phyloP scores from a whole-genome alignment of 2,329 filamentous ascomycete species.

The Dactylonectria estremocensis region DNA sequence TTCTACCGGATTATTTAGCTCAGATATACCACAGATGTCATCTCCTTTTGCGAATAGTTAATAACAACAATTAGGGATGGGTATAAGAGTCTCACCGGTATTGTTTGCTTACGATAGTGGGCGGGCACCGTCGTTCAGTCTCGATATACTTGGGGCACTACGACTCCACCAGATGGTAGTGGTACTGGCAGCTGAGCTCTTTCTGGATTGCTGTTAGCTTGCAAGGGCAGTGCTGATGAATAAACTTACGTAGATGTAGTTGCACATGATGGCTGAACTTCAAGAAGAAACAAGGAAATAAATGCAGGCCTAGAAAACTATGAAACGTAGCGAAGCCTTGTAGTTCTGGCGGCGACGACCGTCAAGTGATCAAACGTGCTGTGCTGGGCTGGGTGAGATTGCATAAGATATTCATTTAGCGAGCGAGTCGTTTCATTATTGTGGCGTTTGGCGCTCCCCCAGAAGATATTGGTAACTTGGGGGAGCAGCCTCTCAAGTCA shows the following conservation, averaged over 20 bases:
- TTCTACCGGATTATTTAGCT: conserved; percentile 18
- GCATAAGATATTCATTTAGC: too few species aligned
- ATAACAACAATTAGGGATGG: conserved; percentile 25
- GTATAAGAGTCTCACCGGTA: conserved; percentile 55
- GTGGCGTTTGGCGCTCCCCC: too few species aligned
- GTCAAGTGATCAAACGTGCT: too few species aligned
- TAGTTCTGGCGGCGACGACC: too few species aligned
- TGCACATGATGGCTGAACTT: conserved; percentile 59
- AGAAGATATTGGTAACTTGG: too few species aligned
- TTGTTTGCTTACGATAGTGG: conserved; percentile 62
- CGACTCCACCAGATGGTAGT: conserved; percentile 65
- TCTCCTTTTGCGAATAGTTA: conserved; percentile 56
- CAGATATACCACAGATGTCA: conserved; percentile 61
- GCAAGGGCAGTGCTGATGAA: conserved; percentile 31
- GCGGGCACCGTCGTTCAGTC: conserved; percentile 60
- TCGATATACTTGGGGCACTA: conserved; percentile 64
- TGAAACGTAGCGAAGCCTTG: too few species aligned
- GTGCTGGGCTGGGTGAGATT: too few species aligned
- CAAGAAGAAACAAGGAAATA: too few species aligned
- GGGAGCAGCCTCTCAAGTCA: too few species aligned
- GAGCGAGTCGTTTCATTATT: too few species aligned
- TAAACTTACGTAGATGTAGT: conserved; percentile 64
- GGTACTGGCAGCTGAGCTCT: conserved; percentile 66
- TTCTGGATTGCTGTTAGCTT: conserved; percentile 53
- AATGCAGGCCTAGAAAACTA: too few species aligned